Conservation (phyloP, 2,329 filamentous ascomycete species). For the Phaeophleospora eucalypticola region DNA sequence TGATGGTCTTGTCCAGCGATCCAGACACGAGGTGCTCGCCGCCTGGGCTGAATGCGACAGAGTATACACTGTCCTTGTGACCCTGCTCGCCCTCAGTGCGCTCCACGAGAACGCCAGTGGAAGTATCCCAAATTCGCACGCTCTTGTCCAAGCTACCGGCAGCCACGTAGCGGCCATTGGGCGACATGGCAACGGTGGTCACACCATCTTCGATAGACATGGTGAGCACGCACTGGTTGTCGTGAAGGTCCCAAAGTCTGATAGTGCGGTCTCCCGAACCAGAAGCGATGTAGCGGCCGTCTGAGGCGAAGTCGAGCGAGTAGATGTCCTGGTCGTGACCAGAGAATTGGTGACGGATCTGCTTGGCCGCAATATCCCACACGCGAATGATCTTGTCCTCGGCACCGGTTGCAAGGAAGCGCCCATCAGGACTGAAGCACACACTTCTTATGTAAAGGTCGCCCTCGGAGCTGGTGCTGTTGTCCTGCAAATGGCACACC, state of each 20-base stretch:
- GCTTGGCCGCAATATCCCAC: conserved; percentile 83
- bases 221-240: conserved; percentile 74
- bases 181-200: conserved; percentile 94
- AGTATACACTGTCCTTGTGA: conserved; percentile 96
- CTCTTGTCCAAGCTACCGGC: conserved; percentile 96
- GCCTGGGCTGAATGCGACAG: conserved; percentile 90
- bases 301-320: conserved; percentile 88
- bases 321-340: conserved; percentile 99
- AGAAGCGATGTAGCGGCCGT: conserved; percentile 90
- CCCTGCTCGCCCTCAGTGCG: conserved; percentile 88
- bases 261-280: conserved; percentile 93
- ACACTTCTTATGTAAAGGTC: conserved; percentile 97
- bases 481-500: conserved; percentile 85
- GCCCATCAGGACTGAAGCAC: conserved; percentile 95
- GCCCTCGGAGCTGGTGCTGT: conserved; percentile 77
- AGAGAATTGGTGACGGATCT: conserved; percentile 88
- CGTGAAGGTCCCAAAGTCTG: conserved; percentile 91
- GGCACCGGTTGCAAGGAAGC: conserved; percentile 88
- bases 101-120: conserved; percentile 79
- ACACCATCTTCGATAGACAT: conserved; percentile 95
- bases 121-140: conserved; percentile 93
- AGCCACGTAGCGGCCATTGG: conserved; percentile 88
- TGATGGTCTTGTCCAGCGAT: conserved; percentile 95
- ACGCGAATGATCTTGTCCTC: conserved; percentile 97
- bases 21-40: conserved; percentile 91